A percentile compares a stretch with the other conserved stretches of the same genome.
Conservation (phyloP, 148 eudicot species). For the Euryodendron excelsum region DNA sequence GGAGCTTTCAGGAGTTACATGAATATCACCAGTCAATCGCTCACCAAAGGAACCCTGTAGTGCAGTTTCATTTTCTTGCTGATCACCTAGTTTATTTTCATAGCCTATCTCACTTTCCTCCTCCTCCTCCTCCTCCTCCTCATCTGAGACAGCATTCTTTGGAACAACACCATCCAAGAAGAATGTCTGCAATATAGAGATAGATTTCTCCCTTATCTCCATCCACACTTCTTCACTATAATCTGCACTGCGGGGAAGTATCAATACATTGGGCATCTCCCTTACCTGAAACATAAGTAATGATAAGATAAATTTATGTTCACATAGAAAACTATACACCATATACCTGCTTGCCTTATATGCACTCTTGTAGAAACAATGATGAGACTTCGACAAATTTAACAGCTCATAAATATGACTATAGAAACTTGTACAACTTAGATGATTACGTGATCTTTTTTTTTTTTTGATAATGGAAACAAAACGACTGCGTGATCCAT, state of each 20-base stretch:
- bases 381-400: not conserved
- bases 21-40: slow-evolving; percentile 40
- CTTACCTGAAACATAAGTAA: slow-evolving; percentile 57
- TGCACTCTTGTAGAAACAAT: not conserved
- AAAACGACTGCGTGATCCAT: not conserved
- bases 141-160: slow-evolving; percentile 74
- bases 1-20: slow-evolving; percentile 54
- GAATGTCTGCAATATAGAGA: slow-evolving; percentile 76
- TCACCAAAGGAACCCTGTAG: slow-evolving; percentile 50
- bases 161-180: slow-evolving; percentile 78
- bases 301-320: not conserved
- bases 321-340: not conserved
- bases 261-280: slow-evolving; percentile 98
- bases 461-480: too few relatives aligned
- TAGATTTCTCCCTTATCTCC: slow-evolving; percentile 94
- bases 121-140: slow-evolving; percentile 78
- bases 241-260: slow-evolving; percentile 98
- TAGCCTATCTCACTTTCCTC: slow-evolving; percentile 66
- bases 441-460: not conserved
- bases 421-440: not conserved
- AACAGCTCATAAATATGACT: too few relatives aligned
- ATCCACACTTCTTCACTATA: slow-evolving; percentile 99
- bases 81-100: slow-evolving; percentile 49
- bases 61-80: slow-evolving; percentile 43
- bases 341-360: not conserved